These are phyloP conservation scores for Crinitomyces ghanaensis DNA, from an alignment of 805 yeast genomes.

Conservation along the genomic window DNA sequence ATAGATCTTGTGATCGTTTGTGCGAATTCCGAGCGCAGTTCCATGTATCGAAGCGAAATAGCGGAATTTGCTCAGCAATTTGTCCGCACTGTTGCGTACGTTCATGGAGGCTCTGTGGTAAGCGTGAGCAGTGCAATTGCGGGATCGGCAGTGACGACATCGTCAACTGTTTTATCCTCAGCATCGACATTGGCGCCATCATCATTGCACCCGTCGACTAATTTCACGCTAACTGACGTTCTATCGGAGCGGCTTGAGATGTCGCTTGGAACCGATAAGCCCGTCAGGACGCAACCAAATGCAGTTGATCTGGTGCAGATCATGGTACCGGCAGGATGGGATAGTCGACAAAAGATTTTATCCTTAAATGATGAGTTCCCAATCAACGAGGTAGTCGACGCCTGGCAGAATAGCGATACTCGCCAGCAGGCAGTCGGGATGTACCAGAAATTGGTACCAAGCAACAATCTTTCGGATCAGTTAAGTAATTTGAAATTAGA, in stretches of 20 bases:
- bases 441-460: too few relatives aligned
- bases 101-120: conserved; percentile 12
- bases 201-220: conserved; percentile 3
- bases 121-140: too few relatives aligned
- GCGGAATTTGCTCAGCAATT: conserved; percentile 23
- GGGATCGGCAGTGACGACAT: conserved; percentile 1
- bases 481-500: neutral
- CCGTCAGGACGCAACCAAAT: conserved; percentile 13
- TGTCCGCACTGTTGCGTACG: conserved; percentile 18
- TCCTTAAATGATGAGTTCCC: conserved; percentile 19
- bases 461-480: too few relatives aligned
- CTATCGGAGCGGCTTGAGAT: conserved; percentile 16
- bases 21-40: conserved; percentile 12
- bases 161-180: conserved; percentile 7
- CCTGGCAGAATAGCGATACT: conserved; percentile 12
- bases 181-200: conserved; percentile 11
- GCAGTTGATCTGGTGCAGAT: conserved; percentile 17
- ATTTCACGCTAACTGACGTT: conserved; percentile 7
- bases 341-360: conserved; percentile 22
- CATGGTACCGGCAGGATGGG: conserved; percentile 27
- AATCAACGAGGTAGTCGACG: conserved; percentile 12
- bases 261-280: too few relatives aligned
- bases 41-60: conserved; percentile 13
- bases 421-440: too few relatives aligned
- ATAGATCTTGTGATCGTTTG: conserved; percentile 18